phyloP scores from a whole-genome alignment of 2,329 filamentous ascomycete species.

The Neofusicoccum laricinum region DNA sequence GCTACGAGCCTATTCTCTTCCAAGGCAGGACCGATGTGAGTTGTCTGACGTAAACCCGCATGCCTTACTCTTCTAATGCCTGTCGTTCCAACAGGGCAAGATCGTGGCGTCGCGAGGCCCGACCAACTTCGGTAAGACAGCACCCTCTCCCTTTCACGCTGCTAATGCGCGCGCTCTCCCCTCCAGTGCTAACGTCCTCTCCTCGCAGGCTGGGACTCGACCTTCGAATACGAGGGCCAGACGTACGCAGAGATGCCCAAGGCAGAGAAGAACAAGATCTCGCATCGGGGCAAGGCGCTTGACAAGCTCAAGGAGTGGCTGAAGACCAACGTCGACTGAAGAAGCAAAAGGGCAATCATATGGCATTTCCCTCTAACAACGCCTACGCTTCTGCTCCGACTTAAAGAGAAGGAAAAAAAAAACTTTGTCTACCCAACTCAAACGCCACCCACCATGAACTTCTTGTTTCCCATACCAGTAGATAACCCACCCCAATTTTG shows the following conservation, averaged over 20 bases:
- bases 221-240: slow-evolving; percentile 89
- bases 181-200: background rate
- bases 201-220: slow-evolving; percentile 80
- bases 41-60: slow-evolving; percentile 5
- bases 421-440: background rate
- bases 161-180: background rate
- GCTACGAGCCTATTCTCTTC: slow-evolving; percentile 80
- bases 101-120: slow-evolving; percentile 84
- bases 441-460: slow-evolving; percentile 17
- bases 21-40: slow-evolving; percentile 81
- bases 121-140: slow-evolving; percentile 71
- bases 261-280: slow-evolving; percentile 83
- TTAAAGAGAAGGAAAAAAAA: background rate
- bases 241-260: slow-evolving; percentile 98
- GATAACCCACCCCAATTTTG: background rate
- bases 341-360: background rate
- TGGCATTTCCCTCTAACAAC: background rate
- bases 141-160: no score
- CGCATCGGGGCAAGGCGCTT: slow-evolving; percentile 84
- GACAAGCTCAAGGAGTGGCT: slow-evolving; percentile 80
- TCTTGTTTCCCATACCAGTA: slow-evolving; percentile 18
- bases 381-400: no score
- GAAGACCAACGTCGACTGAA: slow-evolving; percentile 26
- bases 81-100: slow-evolving; percentile 55
- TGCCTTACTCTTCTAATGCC: background rate